Conservation (phyloP, 176 grass and related monocot genomes). For the bread wheat (Triticum aestivum) region IWGSC_CS_RefSeq_v2.1 NC_057798.1:52308831-52309330, state of each 20-base stretch:
- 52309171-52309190: slow-evolving; percentile 30
- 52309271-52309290: neutral
- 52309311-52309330: neutral
- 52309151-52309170: slow-evolving; percentile 45
- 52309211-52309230: slow-evolving; percentile 15
- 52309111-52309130: slow-evolving; percentile 16
- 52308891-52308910: slow-evolving; percentile 62
- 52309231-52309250: neutral
- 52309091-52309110: slow-evolving; percentile 55
- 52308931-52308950: slow-evolving; percentile 76
- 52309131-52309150: slow-evolving; percentile 50
- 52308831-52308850: slow-evolving; percentile 44
- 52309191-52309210: slow-evolving; percentile 19
- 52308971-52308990: slow-evolving; percentile 66
- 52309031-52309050: slow-evolving; percentile 55
- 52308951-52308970: slow-evolving; percentile 62
- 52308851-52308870: slow-evolving; percentile 55
- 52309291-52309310: neutral
- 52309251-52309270: neutral
- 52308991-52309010: slow-evolving; percentile 65
- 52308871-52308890: slow-evolving; percentile 70
- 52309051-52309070: slow-evolving; percentile 46
- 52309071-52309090: slow-evolving; percentile 57
- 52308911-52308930: slow-evolving; percentile 76
- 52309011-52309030: slow-evolving; percentile 56